These are phyloP conservation scores for Ophiocordyceps camponoti-floridani DNA, from an alignment of 2,329 filamentous ascomycete species.

Conservation along the genomic window DNA sequence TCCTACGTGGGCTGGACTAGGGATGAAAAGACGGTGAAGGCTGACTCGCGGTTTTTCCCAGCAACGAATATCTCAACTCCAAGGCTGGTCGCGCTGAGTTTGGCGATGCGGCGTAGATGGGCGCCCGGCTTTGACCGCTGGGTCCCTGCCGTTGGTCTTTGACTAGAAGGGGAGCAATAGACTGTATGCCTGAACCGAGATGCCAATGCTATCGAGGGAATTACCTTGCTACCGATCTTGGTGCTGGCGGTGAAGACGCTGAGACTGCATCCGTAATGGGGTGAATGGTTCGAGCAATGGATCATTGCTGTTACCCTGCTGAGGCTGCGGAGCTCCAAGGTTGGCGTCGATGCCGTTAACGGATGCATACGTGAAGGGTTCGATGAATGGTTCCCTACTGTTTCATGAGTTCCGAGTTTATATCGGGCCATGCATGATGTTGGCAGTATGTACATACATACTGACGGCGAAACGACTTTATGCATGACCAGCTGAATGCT, in stretches of 20 bases:
- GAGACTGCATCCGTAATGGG: background rate
- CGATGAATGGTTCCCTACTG: too few species aligned
- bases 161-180: background rate
- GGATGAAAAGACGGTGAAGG: background rate
- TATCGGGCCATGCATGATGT: too few species aligned
- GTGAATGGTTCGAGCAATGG: too few species aligned
- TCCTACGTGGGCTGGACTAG: background rate
- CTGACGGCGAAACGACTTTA: background rate
- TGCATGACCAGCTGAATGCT: background rate
- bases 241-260: background rate
- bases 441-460: too few species aligned
- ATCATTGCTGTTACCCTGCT: too few species aligned
- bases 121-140: background rate
- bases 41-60: constrained; percentile 13
- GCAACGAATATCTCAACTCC: constrained; percentile 69
- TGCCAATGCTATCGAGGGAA: background rate
- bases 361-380: too few species aligned
- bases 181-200: background rate
- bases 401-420: too few species aligned
- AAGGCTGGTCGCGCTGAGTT: constrained; percentile 50
- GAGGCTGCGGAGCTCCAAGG: too few species aligned
- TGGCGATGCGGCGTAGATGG: constrained; percentile 19
- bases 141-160: background rate
- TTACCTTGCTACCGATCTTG: background rate
- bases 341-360: too few species aligned